Evolutionary conservation across 2,329 filamentous ascomycete genomes (phyloP).

Genomic region (Thyridium curvatum): DNA sequence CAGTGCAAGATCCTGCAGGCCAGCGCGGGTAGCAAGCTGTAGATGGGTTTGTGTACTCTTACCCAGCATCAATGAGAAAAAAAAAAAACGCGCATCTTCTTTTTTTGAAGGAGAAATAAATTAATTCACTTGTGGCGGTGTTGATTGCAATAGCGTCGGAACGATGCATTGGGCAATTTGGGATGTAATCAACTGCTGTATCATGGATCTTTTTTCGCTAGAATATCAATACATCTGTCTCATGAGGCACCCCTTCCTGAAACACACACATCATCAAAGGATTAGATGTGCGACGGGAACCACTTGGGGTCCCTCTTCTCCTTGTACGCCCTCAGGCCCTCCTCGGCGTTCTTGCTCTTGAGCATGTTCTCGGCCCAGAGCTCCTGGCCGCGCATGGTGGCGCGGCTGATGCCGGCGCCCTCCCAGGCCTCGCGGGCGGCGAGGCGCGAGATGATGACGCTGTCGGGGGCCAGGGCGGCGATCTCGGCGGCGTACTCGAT

Average conservation of each 20-base stretch:
- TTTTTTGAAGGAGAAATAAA: too few relatives aligned
- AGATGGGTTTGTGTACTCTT: neutral
- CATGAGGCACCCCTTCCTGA: too few relatives aligned
- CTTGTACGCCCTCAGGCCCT: slow-evolving; percentile 19
- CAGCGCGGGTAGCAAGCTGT: slow-evolving; percentile 6
- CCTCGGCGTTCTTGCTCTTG: slow-evolving; percentile 18
- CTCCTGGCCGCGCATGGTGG: slow-evolving; percentile 25
- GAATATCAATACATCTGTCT: too few relatives aligned
- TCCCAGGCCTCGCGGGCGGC: slow-evolving; percentile 27
- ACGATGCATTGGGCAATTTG: too few relatives aligned
- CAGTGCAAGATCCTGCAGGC: slow-evolving; percentile 9
- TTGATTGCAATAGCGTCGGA: too few relatives aligned
- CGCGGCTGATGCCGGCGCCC: slow-evolving; percentile 20
- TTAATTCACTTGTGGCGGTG: too few relatives aligned
- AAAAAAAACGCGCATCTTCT: too few relatives aligned
- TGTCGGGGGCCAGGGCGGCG: slow-evolving; percentile 22
- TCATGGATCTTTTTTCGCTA: too few relatives aligned
- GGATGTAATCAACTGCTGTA: too few relatives aligned
- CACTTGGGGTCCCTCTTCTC: slow-evolving; percentile 23
- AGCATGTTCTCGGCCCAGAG: slow-evolving; percentile 21
- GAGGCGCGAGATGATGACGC: slow-evolving; percentile 22
- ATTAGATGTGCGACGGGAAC: slow-evolving; percentile 19
- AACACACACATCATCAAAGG: too few relatives aligned
- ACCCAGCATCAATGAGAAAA: too few relatives aligned
- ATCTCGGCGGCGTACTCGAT: slow-evolving; percentile 23